Percentiles rank a stretch among this genome's conserved stretches.
Conservation (phyloP, 1,284 basidiomycete genomes). For the Ceratobasidium sp. region DNA sequence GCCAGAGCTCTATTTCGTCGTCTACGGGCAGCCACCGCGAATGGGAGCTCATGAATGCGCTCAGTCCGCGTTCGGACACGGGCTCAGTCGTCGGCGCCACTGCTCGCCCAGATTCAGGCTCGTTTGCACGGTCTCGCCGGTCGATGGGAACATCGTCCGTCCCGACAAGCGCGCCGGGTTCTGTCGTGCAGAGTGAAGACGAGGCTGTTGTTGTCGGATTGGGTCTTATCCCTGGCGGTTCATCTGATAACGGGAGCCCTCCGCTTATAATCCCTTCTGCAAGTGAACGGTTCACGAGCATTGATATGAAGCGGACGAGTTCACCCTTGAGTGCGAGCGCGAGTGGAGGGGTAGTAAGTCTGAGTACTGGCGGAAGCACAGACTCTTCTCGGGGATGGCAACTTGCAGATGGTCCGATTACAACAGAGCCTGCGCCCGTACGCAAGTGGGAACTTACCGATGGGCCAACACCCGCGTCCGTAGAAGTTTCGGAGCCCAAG, state of each 20-base stretch:
- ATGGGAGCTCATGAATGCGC: constrained; percentile 34
- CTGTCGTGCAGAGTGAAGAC: constrained; percentile 35
- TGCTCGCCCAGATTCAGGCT: constrained; percentile 29
- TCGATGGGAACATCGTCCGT: constrained; percentile 30
- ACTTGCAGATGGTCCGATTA: constrained; percentile 34
- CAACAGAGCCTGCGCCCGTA: constrained; percentile 33
- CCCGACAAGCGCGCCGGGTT: constrained; percentile 26
- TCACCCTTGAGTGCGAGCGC: constrained; percentile 27
- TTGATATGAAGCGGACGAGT: constrained; percentile 35
- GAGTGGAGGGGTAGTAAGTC: constrained; percentile 19
- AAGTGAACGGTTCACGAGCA: not conserved
- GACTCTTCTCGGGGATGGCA: constrained; percentile 37
- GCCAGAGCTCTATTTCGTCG: constrained; percentile 49
- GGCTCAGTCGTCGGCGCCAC: constrained; percentile 12
- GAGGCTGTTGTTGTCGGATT: constrained; percentile 37
- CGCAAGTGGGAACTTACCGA: constrained; percentile 42
- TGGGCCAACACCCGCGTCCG: constrained; percentile 21
- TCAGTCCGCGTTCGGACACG: constrained; percentile 37
- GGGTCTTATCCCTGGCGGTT: constrained; percentile 11
- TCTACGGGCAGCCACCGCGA: constrained; percentile 38
- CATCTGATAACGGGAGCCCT: constrained; percentile 36
- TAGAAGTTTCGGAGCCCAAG: constrained; percentile 16
- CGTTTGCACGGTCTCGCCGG: constrained; percentile 26
- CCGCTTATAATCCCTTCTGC: constrained; percentile 9
- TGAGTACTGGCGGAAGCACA: constrained; percentile 32